Evolutionary conservation across 768 basidiomycete species (phyloP).

Genomic region (Exsudoporus frostii): DNA sequence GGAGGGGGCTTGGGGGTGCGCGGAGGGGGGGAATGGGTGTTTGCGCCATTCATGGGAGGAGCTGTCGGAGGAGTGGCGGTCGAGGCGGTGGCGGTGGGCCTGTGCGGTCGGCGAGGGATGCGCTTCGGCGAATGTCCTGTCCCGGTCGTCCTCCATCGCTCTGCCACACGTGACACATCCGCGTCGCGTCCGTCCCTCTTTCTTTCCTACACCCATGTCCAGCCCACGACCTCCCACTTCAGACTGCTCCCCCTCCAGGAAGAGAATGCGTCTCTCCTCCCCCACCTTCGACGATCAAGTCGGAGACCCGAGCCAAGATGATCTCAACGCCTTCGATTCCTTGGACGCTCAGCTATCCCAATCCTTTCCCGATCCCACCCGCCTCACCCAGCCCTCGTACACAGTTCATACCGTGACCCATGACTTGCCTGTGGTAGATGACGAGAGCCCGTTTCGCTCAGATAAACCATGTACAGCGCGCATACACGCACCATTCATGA

Average conservation of each 20-base stretch:
- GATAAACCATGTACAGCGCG: not conserved
- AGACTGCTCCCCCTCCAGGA: conserved; percentile 40
- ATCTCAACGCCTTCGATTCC: conserved; percentile 53
- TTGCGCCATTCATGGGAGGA: conserved; percentile 45
- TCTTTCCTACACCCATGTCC: not conserved
- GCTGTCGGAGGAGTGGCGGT: not conserved
- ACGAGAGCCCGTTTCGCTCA: conserved; percentile 22
- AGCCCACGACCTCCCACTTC: not conserved
- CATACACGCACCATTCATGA: conserved; percentile 20
- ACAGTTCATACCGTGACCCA: not conserved
- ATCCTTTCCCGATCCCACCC: not conserved
- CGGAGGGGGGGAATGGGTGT: conserved; percentile 20
- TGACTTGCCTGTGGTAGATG: conserved; percentile 5
- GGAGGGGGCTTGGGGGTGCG: conserved; percentile 49
- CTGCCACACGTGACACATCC: conserved; percentile 13
- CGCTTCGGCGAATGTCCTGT: not conserved
- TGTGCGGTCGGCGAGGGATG: conserved; percentile 26
- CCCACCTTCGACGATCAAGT: conserved; percentile 60
- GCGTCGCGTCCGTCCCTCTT: conserved; percentile 1
- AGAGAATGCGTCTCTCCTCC: conserved; percentile 62
- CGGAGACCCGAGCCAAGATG: conserved; percentile 50
- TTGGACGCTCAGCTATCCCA: conserved; percentile 48
- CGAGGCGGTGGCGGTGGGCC: conserved; percentile 15
- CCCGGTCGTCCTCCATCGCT: not conserved
- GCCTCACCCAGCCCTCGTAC: not conserved